Conservation (phyloP, 2,329 filamentous ascomycete species). For the Aspergillus latus region DNA sequence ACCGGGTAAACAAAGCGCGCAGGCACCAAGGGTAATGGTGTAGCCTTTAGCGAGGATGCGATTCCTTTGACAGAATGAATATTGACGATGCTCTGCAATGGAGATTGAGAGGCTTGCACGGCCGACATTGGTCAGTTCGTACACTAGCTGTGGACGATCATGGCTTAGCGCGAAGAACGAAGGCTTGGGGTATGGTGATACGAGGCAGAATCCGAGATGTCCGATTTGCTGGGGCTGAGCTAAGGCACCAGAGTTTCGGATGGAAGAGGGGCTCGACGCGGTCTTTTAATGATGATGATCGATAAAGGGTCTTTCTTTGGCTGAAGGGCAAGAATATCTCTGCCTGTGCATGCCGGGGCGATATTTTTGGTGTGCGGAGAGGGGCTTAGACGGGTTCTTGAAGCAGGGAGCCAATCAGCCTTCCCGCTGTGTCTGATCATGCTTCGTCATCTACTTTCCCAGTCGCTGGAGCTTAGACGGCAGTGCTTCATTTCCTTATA, state of each 20-base stretch:
- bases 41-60: too few species aligned
- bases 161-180: neutral
- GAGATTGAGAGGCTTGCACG: neutral
- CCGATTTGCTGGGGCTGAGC: slow-evolving; percentile 10
- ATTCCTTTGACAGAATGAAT: neutral
- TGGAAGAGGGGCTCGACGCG: neutral
- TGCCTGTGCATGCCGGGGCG: slow-evolving; percentile 6
- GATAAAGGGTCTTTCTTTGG: slow-evolving; percentile 4
- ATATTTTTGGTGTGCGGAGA: slow-evolving; percentile 11
- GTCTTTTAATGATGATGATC: neutral
- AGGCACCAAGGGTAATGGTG: neutral
- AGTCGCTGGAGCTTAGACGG: neutral
- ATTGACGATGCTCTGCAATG: neutral
- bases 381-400: neutral
- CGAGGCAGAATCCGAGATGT: slow-evolving; percentile 2
- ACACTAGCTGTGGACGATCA: neutral
- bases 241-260: slow-evolving; percentile 12
- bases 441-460: slow-evolving; percentile 7
- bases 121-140: neutral
- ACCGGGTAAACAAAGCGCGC: neutral
- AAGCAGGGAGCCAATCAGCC: slow-evolving; percentile 5
- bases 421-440: neutral
- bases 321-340: neutral
- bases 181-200: neutral
- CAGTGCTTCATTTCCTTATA: slow-evolving; percentile 7